These are phyloP conservation scores for Pyronema domesticum DNA, from an alignment of 495 filamentous ascomycete genomes.

Conservation along the genomic window DNA sequence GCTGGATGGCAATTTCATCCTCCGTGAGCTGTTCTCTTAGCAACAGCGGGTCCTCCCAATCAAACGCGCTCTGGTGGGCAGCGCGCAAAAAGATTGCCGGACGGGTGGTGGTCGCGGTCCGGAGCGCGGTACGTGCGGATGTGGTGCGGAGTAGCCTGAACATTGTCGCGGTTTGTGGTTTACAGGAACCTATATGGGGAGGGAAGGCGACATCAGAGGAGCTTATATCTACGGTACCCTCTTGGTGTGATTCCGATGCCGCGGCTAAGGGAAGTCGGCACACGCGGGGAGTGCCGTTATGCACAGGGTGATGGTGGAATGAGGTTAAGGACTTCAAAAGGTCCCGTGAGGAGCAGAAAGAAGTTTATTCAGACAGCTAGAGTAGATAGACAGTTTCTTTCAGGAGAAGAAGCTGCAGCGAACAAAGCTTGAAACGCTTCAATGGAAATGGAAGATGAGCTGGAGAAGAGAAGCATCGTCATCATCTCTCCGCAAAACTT, in stretches of 20 bases:
- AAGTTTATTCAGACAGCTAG: not conserved
- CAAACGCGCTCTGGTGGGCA: conserved; percentile 32
- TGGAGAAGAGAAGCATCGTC: too few species aligned
- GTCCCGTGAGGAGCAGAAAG: not conserved
- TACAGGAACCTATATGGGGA: too few species aligned
- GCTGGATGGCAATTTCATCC: conserved; percentile 75
- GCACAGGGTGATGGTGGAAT: not conserved
- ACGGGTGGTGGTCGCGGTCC: not conserved
- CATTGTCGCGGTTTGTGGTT: not conserved
- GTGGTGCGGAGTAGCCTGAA: not conserved
- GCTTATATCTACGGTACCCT: not conserved
- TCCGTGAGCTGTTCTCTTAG: conserved; percentile 59
- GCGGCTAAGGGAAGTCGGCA: not conserved
- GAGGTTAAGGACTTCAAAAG: not conserved
- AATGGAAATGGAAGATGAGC: not conserved
- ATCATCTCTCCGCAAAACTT: too few species aligned
- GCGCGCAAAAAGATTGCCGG: not conserved
- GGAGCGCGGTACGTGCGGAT: conserved; percentile 8
- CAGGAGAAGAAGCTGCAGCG: not conserved
- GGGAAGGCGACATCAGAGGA: too few species aligned
- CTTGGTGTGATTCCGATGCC: not conserved
- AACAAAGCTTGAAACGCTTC: not conserved
- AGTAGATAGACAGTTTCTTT: not conserved
- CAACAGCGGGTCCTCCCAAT: conserved; percentile 82
- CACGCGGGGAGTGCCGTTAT: not conserved